These are phyloP conservation scores for Aspergillus funiculosus DNA, from an alignment of 495 filamentous ascomycete genomes.

Conservation along the genomic window DNA sequence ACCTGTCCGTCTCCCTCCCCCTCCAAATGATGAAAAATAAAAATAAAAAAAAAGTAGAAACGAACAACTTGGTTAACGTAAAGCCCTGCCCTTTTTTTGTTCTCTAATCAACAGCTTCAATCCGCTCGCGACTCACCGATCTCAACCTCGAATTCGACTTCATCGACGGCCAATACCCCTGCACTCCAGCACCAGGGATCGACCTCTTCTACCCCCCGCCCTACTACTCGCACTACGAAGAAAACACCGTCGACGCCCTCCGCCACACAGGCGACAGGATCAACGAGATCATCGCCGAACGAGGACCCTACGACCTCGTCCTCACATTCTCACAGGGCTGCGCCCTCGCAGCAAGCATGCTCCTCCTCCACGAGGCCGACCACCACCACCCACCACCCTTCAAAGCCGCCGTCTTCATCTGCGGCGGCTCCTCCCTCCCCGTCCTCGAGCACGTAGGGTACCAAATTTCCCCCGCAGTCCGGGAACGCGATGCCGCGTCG, in stretches of 20 bases:
- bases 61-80: no score
- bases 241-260: constrained; percentile 31
- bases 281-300: constrained; percentile 34
- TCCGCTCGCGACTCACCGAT: constrained; percentile 34
- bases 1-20: constrained; percentile 41
- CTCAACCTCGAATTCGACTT: constrained; percentile 50
- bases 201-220: constrained; percentile 47
- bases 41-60: neutral
- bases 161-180: constrained; percentile 45
- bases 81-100: no score
- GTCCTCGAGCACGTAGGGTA: constrained; percentile 49
- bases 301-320: constrained; percentile 58
- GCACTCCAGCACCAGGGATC: constrained; percentile 45
- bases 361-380: constrained; percentile 29
- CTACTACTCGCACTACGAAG: constrained; percentile 46
- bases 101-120: no score
- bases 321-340: constrained; percentile 58
- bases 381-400: constrained; percentile 40
- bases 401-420: constrained; percentile 55
- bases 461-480: constrained; percentile 37
- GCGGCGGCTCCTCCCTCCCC: constrained; percentile 45
- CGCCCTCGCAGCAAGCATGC: constrained; percentile 41
- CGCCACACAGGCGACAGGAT: constrained; percentile 42
- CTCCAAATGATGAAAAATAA: constrained; percentile 9
- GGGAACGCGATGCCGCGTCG: constrained; percentile 30